Conservation (phyloP, 495 filamentous ascomycete genomes). For the Podospora appendiculata region DNA sequence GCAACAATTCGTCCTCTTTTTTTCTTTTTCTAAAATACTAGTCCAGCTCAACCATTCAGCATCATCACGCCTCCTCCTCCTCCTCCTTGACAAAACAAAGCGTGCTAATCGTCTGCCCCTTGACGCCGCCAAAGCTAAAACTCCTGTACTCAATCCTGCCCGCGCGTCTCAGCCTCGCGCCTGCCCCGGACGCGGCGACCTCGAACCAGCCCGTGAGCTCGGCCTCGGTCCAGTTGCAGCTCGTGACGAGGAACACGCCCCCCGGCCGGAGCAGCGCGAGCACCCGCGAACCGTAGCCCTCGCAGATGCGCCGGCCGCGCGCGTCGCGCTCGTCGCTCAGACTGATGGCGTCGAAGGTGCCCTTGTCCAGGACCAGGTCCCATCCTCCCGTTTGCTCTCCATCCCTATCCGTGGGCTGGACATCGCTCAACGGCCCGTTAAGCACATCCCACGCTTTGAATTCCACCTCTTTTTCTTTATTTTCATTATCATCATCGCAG, state of each 20-base stretch:
- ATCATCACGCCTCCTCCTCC: too few species aligned
- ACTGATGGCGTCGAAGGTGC: conserved; percentile 91
- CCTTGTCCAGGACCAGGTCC: conserved; percentile 90
- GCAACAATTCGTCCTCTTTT: too few species aligned
- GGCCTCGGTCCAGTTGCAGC: conserved; percentile 95
- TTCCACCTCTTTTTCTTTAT: conserved; percentile 15
- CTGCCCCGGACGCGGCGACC: neutral
- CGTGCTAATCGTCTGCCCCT: conserved; percentile 78
- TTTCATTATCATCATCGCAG: conserved; percentile 2
- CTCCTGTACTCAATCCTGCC: conserved; percentile 70
- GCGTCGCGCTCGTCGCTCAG: conserved; percentile 54
- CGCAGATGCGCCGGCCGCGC: conserved; percentile 50
- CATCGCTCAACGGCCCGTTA: conserved; percentile 25
- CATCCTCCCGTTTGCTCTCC: conserved; percentile 46
- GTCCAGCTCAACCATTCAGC: too few species aligned
- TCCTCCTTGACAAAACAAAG: conserved; percentile 58
- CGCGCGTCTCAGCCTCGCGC: conserved; percentile 34
- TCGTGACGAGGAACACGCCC: conserved; percentile 77
- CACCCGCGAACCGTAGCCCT: conserved; percentile 65
- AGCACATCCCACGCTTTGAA: conserved; percentile 80
- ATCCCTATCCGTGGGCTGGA: conserved; percentile 3
- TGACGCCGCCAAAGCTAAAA: conserved; percentile 78
- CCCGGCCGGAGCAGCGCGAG: conserved; percentile 55
- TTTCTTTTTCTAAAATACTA: too few species aligned
- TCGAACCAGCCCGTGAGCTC: conserved; percentile 76